Evolutionary conservation across 2,329 filamentous ascomycete species (phyloP).

Genomic region (Tolypocladium tropicale): DNA sequence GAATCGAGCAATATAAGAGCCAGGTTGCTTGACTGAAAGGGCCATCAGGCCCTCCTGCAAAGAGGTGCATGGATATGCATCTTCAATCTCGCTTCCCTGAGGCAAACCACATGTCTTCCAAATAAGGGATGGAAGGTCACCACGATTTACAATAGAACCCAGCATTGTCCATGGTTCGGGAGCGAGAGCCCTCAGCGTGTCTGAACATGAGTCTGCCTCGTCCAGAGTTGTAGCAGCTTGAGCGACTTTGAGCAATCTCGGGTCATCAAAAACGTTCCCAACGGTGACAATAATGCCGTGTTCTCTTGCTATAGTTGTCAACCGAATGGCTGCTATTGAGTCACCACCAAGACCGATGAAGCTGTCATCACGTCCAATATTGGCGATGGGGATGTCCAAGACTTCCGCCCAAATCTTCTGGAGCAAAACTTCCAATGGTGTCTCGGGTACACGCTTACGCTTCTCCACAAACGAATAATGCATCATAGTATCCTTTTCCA

Average conservation of each 20-base stretch:
- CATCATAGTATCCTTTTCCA: neutral
- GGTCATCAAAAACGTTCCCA: neutral
- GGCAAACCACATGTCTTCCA: neutral
- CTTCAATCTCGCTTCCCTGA: slow-evolving; percentile 8
- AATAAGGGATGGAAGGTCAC: neutral
- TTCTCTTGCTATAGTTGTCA: neutral
- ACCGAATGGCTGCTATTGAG: slow-evolving; percentile 11
- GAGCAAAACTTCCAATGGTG: neutral
- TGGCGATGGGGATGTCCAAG: neutral
- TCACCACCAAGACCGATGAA: slow-evolving; percentile 2
- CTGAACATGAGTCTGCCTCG: neutral
- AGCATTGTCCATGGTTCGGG: neutral
- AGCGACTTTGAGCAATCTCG: neutral
- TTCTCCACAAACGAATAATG: neutral
- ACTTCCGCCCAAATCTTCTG: slow-evolving; percentile 5
- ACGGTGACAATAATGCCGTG: neutral
- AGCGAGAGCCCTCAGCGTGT: neutral
- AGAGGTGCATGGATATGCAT: slow-evolving; percentile 29
- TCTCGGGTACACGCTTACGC: slow-evolving; percentile 2
- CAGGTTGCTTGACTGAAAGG: slow-evolving; percentile 19
- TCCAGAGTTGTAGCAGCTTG: neutral
- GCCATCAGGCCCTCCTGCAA: slow-evolving; percentile 30
- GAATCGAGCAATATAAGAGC: slow-evolving; percentile 25
- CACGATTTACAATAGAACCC: neutral
- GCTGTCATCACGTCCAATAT: neutral